Percentiles rank a stretch among this genome's conserved stretches.
phyloP scores from a whole-genome alignment of 2,329 filamentous ascomycete genomes.

The Zymoseptoria ardabiliae region DNA sequence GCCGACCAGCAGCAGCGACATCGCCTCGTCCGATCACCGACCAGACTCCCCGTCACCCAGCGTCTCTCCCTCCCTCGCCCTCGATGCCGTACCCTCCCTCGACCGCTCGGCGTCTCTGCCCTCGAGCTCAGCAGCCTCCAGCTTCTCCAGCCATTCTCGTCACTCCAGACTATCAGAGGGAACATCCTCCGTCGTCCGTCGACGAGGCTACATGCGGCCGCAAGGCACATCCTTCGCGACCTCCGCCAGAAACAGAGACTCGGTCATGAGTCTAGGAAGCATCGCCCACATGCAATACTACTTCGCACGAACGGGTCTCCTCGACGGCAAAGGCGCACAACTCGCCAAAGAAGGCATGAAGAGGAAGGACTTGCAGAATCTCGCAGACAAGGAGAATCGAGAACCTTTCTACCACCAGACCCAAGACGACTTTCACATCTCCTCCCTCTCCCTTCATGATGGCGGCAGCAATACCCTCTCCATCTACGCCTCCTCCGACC shows the following conservation, averaged over 20 bases:
- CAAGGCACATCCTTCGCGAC: slow-evolving; percentile 83
- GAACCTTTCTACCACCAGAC: slow-evolving; percentile 12
- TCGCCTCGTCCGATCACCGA: slow-evolving; percentile 30
- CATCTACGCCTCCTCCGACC: slow-evolving; percentile 25
- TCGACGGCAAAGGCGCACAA: slow-evolving; percentile 89
- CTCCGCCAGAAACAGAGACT: slow-evolving; percentile 83
- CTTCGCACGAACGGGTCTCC: slow-evolving; percentile 85
- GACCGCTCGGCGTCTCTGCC: slow-evolving; percentile 58
- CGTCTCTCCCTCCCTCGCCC: slow-evolving; percentile 53
- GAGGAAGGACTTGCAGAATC: slow-evolving; percentile 12
- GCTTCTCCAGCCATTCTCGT: slow-evolving; percentile 31
- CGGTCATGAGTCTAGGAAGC: slow-evolving; percentile 90
- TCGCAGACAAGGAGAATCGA: slow-evolving; percentile 25
- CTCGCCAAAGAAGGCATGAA: slow-evolving; percentile 63
- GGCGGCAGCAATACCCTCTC: slow-evolving; percentile 20
- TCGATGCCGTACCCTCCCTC: slow-evolving; percentile 50
- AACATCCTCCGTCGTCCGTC: slow-evolving; percentile 38
- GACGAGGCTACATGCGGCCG: slow-evolving; percentile 80
- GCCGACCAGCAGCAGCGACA: slow-evolving; percentile 20
- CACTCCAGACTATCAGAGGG: slow-evolving; percentile 47
- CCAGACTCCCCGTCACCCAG: slow-evolving; percentile 60
- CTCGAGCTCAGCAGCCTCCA: slow-evolving; percentile 49
- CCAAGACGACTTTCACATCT: slow-evolving; percentile 19
- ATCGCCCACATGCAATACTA: slow-evolving; percentile 98
- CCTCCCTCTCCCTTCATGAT: slow-evolving; percentile 22